Base-by-base conservation (phyloP, 2,329 filamentous ascomycete species). In the Colletotrichum neosansevieriae region DNA sequence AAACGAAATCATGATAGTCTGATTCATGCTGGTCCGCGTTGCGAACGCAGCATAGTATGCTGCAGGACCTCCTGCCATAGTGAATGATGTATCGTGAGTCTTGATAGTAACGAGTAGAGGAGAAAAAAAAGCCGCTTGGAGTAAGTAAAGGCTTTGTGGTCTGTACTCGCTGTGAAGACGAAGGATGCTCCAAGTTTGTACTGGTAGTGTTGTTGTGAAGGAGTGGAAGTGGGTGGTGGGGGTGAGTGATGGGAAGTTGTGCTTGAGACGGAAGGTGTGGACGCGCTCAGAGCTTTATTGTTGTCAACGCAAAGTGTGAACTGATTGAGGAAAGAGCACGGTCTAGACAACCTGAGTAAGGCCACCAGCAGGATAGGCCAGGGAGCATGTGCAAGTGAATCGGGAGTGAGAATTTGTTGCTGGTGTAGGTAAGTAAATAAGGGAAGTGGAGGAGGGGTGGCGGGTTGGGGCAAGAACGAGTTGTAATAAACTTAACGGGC, bases 1-100 rank as follows among this genome's bases (percentile, higher is more conserved):
- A 54, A 73, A 78, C 51, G 73, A 68, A 3, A 45, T 51, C 63
- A 75, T 72, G 9, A 72, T 71, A 49, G 76, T 68, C 34, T 72
- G 66, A 51, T 78, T 77, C 57, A 75, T 70, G 21, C 44, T 59
- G 6, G 36, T 51, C 13, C 72, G 58, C 54, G 58, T 58, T 9
- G 69, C 72, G 36, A 70, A 73, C 3, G 65, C 40, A 51, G 36
- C 11, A 5, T 49, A 58, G 53, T 53, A 47, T 38, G 60, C 58
- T 29, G 50, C 51, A 38, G 57, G 21, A 58, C 57, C 44, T 32
- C 67, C 57, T 7, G 42, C 66, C 66, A 69, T 69, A n/a, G 47
- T 56, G 36, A 24, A 21, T 13, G 42, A 19, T 24, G 19, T 38
- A 10, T 12, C 19, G 21, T 42, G 17, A 67, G 47, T 38, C 38